These are phyloP conservation scores for Chalaropsis thielavioides DNA, from an alignment of 2,329 filamentous ascomycete species.

Conservation along the genomic window DNA sequence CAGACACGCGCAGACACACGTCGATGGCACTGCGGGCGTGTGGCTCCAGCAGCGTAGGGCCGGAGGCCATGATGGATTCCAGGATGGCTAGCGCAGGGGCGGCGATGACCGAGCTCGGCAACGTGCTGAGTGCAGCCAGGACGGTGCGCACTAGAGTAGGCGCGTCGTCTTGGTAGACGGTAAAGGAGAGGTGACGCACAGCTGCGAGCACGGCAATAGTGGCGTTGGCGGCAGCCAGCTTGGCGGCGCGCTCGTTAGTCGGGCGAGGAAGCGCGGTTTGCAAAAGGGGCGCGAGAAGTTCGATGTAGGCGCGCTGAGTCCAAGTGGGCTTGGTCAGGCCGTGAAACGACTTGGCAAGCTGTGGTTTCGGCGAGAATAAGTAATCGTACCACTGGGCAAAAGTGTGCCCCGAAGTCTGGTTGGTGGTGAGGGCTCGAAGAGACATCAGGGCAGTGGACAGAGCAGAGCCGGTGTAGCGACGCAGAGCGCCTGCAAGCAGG, in stretches of 20 bases:
- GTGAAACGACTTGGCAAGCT: constrained; percentile 29
- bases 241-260: constrained; percentile 21
- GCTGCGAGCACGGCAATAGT: constrained; percentile 36
- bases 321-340: constrained; percentile 33
- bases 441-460: constrained; percentile 26
- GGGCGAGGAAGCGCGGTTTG: constrained; percentile 28
- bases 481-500: constrained; percentile 24
- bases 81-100: constrained; percentile 36
- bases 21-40: constrained; percentile 37
- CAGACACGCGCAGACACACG: constrained; percentile 29
- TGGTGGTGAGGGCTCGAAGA: constrained; percentile 26
- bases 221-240: constrained; percentile 27
- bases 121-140: constrained; percentile 33
- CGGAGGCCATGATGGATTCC: constrained; percentile 32
- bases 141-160: constrained; percentile 34
- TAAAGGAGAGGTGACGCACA: constrained; percentile 35
- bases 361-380: constrained; percentile 29
- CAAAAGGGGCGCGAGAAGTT: constrained; percentile 34
- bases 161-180: constrained; percentile 38
- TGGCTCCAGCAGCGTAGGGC: constrained; percentile 32
- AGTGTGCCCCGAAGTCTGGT: constrained; percentile 24
- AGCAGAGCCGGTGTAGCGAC: constrained; percentile 27
- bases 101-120: constrained; percentile 31
- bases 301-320: constrained; percentile 36
- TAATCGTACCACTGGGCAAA: constrained; percentile 31